Base-by-base conservation (phyloP, 345 rosid species). In the Arabis alpina region DNA sequence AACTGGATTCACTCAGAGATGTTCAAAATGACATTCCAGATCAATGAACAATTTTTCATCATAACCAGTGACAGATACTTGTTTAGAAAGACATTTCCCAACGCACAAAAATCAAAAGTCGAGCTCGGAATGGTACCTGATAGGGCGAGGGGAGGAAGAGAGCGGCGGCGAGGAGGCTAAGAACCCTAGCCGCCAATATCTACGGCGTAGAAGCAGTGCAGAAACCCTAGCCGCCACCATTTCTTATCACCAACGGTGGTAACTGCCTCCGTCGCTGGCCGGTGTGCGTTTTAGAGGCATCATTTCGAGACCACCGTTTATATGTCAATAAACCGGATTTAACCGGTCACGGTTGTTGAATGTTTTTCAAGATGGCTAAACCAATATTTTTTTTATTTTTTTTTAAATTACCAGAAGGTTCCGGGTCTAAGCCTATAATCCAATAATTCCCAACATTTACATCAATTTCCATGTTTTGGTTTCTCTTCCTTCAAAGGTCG, bases 221-320 rank as follows among this genome's bases (percentile, higher is more conserved):
- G 62, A 61, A 69, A 74, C 79, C 80, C 88, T 78, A 66, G 77
- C 82, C 63, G 54, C 77, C 77, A 25, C 36, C 75, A 74, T 76
- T 59, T 62, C 54, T 45, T 54, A 57, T 72, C 58, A 5, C 6
- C 70, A 56, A n/a, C 41, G 56, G 41, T 24, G 23, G 27, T 55
- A 9, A 61, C 37, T 51, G 13, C 1, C 44, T 60, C 66, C 10
- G 15, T 4, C 49, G 47, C 44, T 36, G 3, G 44, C 61, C 48
- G 5, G 19, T 56, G 61, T 32, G 37, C 32, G 32, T 28, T 28
- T 28, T 0, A 19, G 23, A 19, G 23, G 23, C 23, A 19, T 19
- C 23, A 19, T 19, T 19, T 19, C 23, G 23, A 19, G 23, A 19
- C 23, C 23, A 19, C 23, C 23, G 23, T 19, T 19, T 19, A 19